Evolutionary conservation across 2,329 filamentous ascomycete genomes (phyloP).

Genomic region (Metarhizium robertsii): DNA sequence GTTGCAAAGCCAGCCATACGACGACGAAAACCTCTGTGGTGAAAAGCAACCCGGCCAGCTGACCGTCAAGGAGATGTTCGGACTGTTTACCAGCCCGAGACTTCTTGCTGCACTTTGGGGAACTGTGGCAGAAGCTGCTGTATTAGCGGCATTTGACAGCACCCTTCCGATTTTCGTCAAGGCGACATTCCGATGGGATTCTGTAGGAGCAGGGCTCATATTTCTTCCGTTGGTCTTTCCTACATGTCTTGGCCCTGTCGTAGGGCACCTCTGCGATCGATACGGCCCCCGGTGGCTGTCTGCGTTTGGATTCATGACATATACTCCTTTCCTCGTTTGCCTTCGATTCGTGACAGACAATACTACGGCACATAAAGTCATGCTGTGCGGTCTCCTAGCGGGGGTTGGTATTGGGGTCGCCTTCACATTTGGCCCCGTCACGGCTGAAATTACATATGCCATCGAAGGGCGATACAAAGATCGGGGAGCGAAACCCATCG

Average conservation of each 20-base stretch:
- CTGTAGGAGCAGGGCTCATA: slow-evolving; percentile 23
- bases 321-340: slow-evolving; percentile 24
- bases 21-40: not conserved
- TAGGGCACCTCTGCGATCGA: slow-evolving; percentile 22
- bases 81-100: slow-evolving; percentile 20
- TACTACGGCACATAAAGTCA: slow-evolving; percentile 18
- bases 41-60: not conserved
- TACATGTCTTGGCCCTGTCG: slow-evolving; percentile 19
- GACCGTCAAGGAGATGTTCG: slow-evolving; percentile 12
- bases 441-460: slow-evolving; percentile 27
- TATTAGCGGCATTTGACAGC: slow-evolving; percentile 24
- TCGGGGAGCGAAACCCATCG: slow-evolving; percentile 16
- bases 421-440: slow-evolving; percentile 24
- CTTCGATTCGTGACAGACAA: slow-evolving; percentile 22
- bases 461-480: slow-evolving; percentile 13
- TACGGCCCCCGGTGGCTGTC: slow-evolving; percentile 26
- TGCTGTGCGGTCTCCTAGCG: slow-evolving; percentile 22
- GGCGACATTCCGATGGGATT: slow-evolving; percentile 21
- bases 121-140: slow-evolving; percentile 22
- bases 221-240: slow-evolving; percentile 24
- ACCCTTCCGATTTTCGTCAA: slow-evolving; percentile 23
- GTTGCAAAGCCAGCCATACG: not conserved
- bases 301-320: slow-evolving; percentile 21
- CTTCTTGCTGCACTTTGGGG: slow-evolving; percentile 24
- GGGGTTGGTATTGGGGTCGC: slow-evolving; percentile 20